phyloP scores from a whole-genome alignment of 2,329 filamentous ascomycete species.

The Penicillium sp. region DNA sequence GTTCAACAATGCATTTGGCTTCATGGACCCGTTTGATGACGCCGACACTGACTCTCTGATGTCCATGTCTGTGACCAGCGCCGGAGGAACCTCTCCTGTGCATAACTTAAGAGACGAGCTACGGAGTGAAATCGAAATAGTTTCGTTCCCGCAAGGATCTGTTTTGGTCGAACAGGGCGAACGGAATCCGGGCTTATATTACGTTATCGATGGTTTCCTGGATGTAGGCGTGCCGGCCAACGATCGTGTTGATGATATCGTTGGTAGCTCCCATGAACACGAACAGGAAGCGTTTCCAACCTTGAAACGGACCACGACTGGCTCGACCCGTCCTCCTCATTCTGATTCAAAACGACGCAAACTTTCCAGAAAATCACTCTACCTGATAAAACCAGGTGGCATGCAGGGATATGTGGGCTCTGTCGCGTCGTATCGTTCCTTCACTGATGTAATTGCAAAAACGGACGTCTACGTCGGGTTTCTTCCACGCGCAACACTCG shows the following conservation, averaged over 20 bases:
- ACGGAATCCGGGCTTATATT: constrained; percentile 93
- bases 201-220: constrained; percentile 94
- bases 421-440: constrained; percentile 90
- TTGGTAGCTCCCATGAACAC: constrained; percentile 29
- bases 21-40: constrained; percentile 85
- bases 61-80: constrained; percentile 61
- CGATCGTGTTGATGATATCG: constrained; percentile 49
- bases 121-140: constrained; percentile 90
- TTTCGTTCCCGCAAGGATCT: constrained; percentile 92
- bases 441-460: constrained; percentile 94
- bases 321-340: constrained; percentile 33
- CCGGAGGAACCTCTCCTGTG: constrained; percentile 59
- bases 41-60: constrained; percentile 83
- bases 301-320: constrained; percentile 43
- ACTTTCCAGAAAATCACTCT: constrained; percentile 66
- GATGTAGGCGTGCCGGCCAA: constrained; percentile 82
- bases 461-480: constrained; percentile 99
- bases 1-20: constrained; percentile 84
- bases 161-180: constrained; percentile 95
- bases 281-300: constrained; percentile 42
- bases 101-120: constrained; percentile 71
- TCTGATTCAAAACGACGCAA: constrained; percentile 33
- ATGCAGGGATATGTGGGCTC: constrained; percentile 92
- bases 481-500: constrained; percentile 75
- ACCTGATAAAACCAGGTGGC: constrained; percentile 89